These are phyloP conservation scores for Picea glauca DNA, from an alignment of 75 land plant genomes.

Conservation along the genomic window DNA sequence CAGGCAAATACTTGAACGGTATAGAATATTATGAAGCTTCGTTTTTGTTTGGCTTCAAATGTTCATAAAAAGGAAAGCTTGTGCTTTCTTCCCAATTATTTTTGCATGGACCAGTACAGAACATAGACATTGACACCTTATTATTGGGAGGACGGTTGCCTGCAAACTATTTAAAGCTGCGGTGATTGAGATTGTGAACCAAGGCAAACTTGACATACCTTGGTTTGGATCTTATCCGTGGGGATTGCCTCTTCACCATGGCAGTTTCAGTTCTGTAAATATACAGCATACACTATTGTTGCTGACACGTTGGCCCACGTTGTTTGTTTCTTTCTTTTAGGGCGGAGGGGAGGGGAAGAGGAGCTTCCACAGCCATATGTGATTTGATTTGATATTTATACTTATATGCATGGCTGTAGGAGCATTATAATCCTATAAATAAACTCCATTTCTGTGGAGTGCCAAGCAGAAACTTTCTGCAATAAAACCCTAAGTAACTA, in stretches of 20 bases:
- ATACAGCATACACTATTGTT: conserved; percentile 11
- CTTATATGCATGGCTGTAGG: too few relatives aligned
- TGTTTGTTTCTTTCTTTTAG: too few relatives aligned
- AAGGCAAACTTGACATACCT: neutral
- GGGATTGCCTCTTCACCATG: conserved; percentile 11
- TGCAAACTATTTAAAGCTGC: neutral
- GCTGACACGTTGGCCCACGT: conserved; percentile 4
- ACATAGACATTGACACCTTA: conserved; percentile 5
- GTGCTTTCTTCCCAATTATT: conserved; percentile 1
- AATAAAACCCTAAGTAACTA: too few relatives aligned
- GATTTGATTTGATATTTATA: too few relatives aligned
- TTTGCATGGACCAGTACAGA: conserved; percentile 9
- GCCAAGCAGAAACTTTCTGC: too few relatives aligned
- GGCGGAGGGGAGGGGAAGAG: too few relatives aligned
- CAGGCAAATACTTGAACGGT: conserved; percentile 2
- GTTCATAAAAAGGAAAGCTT: neutral
- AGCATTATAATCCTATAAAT: too few relatives aligned
- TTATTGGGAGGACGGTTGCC: conserved; percentile 7
- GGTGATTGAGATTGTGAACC: neutral
- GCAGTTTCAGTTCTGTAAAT: conserved; percentile 12
- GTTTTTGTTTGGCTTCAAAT: conserved; percentile 9
- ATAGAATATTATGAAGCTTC: neutral
- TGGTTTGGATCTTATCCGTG: conserved; percentile 2
- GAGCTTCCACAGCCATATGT: too few relatives aligned
- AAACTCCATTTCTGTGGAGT: too few relatives aligned